Evolutionary conservation across 805 yeast species (phyloP).

Genomic region (Yamadazyma takamatsuzukensis): DNA sequence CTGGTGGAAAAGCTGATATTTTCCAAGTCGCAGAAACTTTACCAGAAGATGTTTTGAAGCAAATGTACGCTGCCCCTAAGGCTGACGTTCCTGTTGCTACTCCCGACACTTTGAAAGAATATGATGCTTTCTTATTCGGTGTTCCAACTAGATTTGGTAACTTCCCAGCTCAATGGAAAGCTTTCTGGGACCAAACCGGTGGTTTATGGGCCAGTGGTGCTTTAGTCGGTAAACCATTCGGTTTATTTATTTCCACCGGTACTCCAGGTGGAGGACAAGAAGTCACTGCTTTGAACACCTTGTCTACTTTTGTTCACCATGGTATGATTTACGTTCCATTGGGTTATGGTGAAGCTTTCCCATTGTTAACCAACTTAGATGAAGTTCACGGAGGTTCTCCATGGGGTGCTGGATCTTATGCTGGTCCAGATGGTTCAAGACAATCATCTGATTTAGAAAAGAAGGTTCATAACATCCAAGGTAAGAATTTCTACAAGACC

Average conservation of each 20-base stretch:
- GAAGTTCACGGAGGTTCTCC: conserved; percentile 80
- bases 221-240: conserved; percentile 70
- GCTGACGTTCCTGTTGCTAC: conserved; percentile 54
- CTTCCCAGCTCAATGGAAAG: conserved; percentile 72
- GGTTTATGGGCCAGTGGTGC: conserved; percentile 71
- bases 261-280: conserved; percentile 82
- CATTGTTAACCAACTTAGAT: conserved; percentile 49
- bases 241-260: conserved; percentile 70
- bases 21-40: conserved; percentile 64
- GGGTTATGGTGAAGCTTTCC: conserved; percentile 51
- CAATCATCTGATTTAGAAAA: conserved; percentile 59
- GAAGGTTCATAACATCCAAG: conserved; percentile 62
- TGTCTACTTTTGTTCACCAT: conserved; percentile 69
- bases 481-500: conserved; percentile 48
- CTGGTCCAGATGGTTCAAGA: conserved; percentile 78
- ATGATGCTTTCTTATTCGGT: conserved; percentile 77
- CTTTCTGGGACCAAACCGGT: conserved; percentile 80
- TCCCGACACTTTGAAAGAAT: conserved; percentile 50
- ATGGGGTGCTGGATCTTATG: conserved; percentile 82
- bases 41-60: conserved; percentile 13
- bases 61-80: conserved; percentile 16
- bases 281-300: conserved; percentile 53
- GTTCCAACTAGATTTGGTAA: conserved; percentile 79
- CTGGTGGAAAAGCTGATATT: conserved; percentile 65
- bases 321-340: conserved; percentile 78